phyloP scores from a whole-genome alignment of 768 basidiomycete genomes.

The Tylopilus sp. region DNA sequence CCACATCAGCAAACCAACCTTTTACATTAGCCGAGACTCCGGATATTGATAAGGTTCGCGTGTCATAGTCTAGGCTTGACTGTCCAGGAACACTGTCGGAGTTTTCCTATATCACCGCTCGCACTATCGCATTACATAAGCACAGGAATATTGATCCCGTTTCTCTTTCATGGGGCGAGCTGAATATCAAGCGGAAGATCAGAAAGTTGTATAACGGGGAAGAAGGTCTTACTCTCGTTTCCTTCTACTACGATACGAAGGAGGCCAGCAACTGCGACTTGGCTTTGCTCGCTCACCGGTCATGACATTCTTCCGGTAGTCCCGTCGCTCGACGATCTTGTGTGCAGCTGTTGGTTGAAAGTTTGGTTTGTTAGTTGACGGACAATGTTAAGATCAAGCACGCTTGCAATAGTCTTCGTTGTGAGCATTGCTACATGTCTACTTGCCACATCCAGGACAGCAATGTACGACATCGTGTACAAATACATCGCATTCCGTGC shows the following conservation, averaged over 20 bases:
- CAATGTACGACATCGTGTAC: conserved; percentile 94
- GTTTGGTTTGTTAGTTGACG: too few relatives aligned
- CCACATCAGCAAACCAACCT: too few relatives aligned
- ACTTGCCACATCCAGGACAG: conserved; percentile 81
- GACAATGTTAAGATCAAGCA: not conserved
- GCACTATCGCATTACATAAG: too few relatives aligned
- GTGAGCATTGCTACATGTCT: conserved; percentile 17
- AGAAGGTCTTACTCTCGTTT: conserved; percentile 69
- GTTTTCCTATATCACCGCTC: too few relatives aligned
- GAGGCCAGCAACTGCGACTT: conserved; percentile 79
- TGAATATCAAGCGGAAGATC: conserved; percentile 58
- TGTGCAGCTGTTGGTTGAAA: not conserved
- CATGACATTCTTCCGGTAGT: not conserved
- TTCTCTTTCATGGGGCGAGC: too few relatives aligned
- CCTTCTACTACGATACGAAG: conserved; percentile 78
- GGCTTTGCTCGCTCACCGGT: conserved; percentile 36
- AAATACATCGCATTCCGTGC: conserved; percentile 94
- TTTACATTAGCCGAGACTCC: too few relatives aligned
- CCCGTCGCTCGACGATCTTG: too few relatives aligned
- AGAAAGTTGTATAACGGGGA: conserved; percentile 55
- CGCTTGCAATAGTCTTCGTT: not conserved
- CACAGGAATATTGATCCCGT: too few relatives aligned
- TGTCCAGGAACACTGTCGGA: too few relatives aligned
- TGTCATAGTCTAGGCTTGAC: too few relatives aligned
- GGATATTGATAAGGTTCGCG: too few relatives aligned